Percentiles rank a stretch among this genome's conserved stretches.
phyloP scores from a whole-genome alignment of 2,329 filamentous ascomycete species.

The Phyllosticta ampelicida region DNA sequence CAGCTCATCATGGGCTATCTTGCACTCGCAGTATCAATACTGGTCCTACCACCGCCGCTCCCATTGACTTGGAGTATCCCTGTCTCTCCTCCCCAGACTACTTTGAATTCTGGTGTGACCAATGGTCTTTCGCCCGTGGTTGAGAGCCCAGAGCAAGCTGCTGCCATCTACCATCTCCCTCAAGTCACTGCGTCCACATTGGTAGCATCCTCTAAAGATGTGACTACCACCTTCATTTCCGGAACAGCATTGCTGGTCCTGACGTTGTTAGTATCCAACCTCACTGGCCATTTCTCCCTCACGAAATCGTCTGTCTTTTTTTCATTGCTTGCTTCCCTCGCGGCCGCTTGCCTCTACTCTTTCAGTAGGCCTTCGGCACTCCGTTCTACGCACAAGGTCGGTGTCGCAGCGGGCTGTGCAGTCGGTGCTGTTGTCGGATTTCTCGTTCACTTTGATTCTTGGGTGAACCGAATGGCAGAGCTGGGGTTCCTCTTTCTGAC shows the following conservation, averaged over 20 bases:
- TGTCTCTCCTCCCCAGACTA: slow-evolving; percentile 1
- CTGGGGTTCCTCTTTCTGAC: slow-evolving; percentile 4
- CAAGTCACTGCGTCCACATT: slow-evolving; percentile 18
- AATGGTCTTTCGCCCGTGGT: slow-evolving; percentile 6
- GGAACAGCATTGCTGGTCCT: slow-evolving; percentile 28
- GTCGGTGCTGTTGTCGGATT: slow-evolving; percentile 17
- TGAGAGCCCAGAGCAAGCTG: slow-evolving; percentile 6
- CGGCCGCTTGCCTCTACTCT: slow-evolving; percentile 32
- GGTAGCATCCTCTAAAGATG: slow-evolving; percentile 29
- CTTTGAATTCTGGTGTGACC: background rate
- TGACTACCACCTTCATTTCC: slow-evolving; percentile 31
- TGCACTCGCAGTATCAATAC: slow-evolving; percentile 35
- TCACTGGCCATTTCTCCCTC: slow-evolving; percentile 23
- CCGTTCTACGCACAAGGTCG: slow-evolving; percentile 26
- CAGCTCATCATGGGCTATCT: slow-evolving; percentile 35
- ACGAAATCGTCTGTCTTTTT: slow-evolving; percentile 26
- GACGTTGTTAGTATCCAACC: slow-evolving; percentile 27
- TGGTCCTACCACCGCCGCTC: slow-evolving; percentile 41
- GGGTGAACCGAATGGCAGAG: background rate
- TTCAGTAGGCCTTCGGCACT: slow-evolving; percentile 33
- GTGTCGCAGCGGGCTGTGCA: slow-evolving; percentile 21
- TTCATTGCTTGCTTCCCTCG: slow-evolving; percentile 31
- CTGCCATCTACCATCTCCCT: background rate
- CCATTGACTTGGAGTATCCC: slow-evolving; percentile 16
- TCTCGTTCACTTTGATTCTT: slow-evolving; percentile 18